A percentile compares a stretch with the other conserved stretches of the same genome.
These are phyloP conservation scores for Setaria viridis DNA, from an alignment of 202 grass and related monocot species.

Conservation along the genomic window DNA sequence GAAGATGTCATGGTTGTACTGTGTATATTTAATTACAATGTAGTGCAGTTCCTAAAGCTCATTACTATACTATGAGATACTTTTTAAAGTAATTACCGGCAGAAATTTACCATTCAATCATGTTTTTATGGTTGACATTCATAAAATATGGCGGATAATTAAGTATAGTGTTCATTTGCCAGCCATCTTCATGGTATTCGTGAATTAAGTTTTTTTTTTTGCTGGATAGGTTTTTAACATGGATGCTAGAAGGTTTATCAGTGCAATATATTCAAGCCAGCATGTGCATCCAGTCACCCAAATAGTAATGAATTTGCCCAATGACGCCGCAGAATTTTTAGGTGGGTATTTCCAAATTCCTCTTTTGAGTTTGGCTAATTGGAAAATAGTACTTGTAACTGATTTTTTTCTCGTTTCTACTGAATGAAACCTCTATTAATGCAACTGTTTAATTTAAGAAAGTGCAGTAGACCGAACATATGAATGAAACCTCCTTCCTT, in stretches of 20 bases:
- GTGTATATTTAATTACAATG: neutral
- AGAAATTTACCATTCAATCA: neutral
- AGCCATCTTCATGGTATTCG: neutral
- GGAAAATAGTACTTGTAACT: neutral
- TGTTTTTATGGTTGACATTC: conserved; percentile 1
- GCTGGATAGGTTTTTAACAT: conserved; percentile 76
- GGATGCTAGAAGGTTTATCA: conserved; percentile 93
- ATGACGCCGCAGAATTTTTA: conserved; percentile 82
- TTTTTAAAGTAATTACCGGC: neutral
- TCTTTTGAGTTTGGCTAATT: neutral
- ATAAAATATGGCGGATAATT: neutral
- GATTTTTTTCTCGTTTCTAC: neutral
- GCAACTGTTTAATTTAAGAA: neutral
- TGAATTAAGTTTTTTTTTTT: conserved; percentile 14
- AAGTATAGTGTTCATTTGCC: neutral
- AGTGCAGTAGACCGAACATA: neutral
- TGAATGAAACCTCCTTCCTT: neutral
- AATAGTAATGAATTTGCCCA: conserved; percentile 98
- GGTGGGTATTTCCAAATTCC: conserved; percentile 49
- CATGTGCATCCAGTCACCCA: conserved; percentile 70
- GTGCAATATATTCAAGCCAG: conserved; percentile 69
- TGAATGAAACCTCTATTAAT: conserved; percentile 22
- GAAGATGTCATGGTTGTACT: conserved; percentile 1
- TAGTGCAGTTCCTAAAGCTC: conserved; percentile 19
- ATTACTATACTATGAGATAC: neutral